phyloP scores from a whole-genome alignment of 345 rosid species.

The Heritiera fomes region DNA sequence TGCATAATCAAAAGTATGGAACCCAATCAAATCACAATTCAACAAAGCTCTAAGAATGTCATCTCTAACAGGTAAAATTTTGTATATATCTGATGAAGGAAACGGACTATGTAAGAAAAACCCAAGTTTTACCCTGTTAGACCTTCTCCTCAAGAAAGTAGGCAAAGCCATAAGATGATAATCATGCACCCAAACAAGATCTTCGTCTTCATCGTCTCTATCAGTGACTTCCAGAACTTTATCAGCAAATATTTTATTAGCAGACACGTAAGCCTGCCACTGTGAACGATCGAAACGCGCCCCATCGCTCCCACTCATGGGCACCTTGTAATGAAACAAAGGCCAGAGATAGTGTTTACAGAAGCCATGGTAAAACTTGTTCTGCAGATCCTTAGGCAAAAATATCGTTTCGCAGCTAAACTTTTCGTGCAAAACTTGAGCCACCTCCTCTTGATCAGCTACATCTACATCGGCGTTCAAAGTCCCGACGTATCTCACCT shows the following conservation, averaged over 20 bases:
- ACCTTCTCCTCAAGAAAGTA: constrained; percentile 59
- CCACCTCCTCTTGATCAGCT: constrained; percentile 60
- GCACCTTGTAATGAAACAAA: constrained; percentile 69
- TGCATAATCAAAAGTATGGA: constrained; percentile 86
- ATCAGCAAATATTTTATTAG: constrained; percentile 66
- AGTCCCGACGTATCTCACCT: constrained; percentile 64
- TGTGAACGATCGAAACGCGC: constrained; percentile 51
- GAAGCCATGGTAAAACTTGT: constrained; percentile 73
- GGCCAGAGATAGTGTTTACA: constrained; percentile 95
- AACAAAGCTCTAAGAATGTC: constrained; percentile 67
- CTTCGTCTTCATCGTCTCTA: constrained; percentile 64
- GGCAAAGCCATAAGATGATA: constrained; percentile 86
- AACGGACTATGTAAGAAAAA: constrained; percentile 73
- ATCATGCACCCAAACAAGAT: constrained; percentile 82
- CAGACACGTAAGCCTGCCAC: constrained; percentile 68
- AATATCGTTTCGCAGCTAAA: constrained; percentile 71
- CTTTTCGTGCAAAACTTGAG: constrained; percentile 47
- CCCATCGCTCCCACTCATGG: constrained; percentile 52
- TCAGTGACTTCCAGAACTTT: constrained; percentile 35
- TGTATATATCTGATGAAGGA: constrained; percentile 75
- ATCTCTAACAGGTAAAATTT: constrained; percentile 68
- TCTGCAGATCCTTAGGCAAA: constrained; percentile 50
- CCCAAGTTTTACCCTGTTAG: constrained; percentile 58
- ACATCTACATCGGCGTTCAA: constrained; percentile 52
- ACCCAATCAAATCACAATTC: constrained; percentile 83